Base-by-base conservation (phyloP, 352 stramenopile genomes). In the Phytopythium ostracodes region DNA sequence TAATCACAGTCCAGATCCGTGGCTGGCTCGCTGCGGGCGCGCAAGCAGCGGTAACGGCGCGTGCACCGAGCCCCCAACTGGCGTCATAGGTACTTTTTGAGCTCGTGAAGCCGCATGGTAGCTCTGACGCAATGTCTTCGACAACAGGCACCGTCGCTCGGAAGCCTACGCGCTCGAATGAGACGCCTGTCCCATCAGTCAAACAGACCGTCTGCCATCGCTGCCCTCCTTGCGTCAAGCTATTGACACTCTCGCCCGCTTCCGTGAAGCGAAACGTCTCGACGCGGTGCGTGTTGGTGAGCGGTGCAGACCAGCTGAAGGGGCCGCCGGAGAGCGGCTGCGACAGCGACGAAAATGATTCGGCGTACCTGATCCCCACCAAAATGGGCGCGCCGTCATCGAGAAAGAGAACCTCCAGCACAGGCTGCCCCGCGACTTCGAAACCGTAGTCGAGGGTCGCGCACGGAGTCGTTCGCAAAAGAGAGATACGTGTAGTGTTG, bases 381-480 rank as follows among this genome's bases (percentile, higher is more conserved):
- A 69, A 62, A 24, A 69, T 63, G 27, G 54, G 62, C 4, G 55
- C 63, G 25, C 66, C 64, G 15, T 49, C 63, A 2, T 38, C 10
- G 55, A 73, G 36, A 6, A 43, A 33, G 14, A 36, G 62, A 14
- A 66, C 64, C 11, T 67, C 36, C 18, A 74, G 67, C 46, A 66
- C 67, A 18, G 60, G 67, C 25, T 71, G 57, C 5, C 67, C 67
- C 7, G 67, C 67, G n/a, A 74, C 64, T 55, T 74, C 60, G 25
- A 68, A 74, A 40, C 63, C 49, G 44, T 71, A 68, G 60, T 74
- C 67, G 24, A 74, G 63, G 1, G 67, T 74, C 24, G 54, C 67
- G 33, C 69, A 38, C 1, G 63, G 59, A 14, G 33, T 38, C 33
- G 33, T 38, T 14, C 14, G 33, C 1, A 10, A 38, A 1, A 38